phyloP scores from a whole-genome alignment of 2,329 filamentous ascomycete species.

The Blastomyces emzantsi region DNA sequence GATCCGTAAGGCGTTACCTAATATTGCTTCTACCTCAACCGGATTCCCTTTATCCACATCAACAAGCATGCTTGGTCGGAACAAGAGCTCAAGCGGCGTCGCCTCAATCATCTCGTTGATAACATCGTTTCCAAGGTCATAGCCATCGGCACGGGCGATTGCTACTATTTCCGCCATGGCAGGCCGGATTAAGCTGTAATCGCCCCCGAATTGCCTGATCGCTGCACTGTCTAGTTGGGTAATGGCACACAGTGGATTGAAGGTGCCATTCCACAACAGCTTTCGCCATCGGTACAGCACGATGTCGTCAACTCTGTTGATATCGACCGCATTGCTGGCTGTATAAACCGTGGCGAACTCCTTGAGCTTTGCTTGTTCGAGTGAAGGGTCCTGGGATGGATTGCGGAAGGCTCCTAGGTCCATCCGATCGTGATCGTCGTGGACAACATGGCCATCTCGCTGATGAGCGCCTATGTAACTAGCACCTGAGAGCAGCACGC shows the following conservation, averaged over 20 bases:
- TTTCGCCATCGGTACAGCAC: slow-evolving; percentile 1
- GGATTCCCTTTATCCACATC: slow-evolving; percentile 5
- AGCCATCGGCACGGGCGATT: neutral
- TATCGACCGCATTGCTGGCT: neutral
- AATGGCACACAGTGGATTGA: slow-evolving; percentile 4
- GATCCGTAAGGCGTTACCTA: neutral
- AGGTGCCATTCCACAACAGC: neutral
- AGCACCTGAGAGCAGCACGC: neutral
- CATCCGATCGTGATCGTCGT: neutral
- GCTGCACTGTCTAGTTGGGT: neutral
- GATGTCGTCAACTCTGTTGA: neutral
- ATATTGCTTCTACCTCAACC: slow-evolving; percentile 1
- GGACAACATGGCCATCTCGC: neutral
- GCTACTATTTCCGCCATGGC: slow-evolving; percentile 2
- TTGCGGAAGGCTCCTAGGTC: slow-evolving; percentile 2
- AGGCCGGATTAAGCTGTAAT: neutral
- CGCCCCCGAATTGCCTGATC: neutral
- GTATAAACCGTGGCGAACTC: neutral
- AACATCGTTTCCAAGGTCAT: neutral
- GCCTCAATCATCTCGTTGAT: neutral
- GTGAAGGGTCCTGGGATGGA: neutral
- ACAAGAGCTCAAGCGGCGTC: neutral
- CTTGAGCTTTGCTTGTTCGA: neutral
- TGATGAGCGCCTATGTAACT: slow-evolving; percentile 1
- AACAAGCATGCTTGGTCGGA: slow-evolving; percentile 4